These are phyloP conservation scores for Hawksworthiomyces lignivorus DNA, from an alignment of 2,329 filamentous ascomycete species.

Conservation along the genomic window DNA sequence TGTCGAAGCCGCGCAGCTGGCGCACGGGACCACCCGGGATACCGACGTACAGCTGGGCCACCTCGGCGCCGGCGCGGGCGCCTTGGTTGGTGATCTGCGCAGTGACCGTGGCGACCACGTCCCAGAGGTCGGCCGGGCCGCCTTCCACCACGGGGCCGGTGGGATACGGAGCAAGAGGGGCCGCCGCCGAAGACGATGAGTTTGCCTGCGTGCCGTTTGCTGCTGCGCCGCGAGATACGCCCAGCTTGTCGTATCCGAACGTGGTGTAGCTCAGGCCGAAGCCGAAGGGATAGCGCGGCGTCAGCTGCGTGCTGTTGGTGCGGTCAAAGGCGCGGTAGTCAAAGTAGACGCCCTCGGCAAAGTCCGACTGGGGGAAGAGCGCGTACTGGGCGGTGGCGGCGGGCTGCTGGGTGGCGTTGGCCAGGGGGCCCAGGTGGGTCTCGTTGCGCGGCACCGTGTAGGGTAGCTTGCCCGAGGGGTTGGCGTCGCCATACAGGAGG, in stretches of 20 bases:
- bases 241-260: slow-evolving; percentile 59
- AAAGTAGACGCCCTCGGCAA: slow-evolving; percentile 67
- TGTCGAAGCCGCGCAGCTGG: slow-evolving; percentile 59
- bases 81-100: slow-evolving; percentile 35
- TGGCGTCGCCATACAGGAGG: slow-evolving; percentile 36
- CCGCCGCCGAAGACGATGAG: neutral
- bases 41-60: slow-evolving; percentile 20
- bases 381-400: slow-evolving; percentile 6
- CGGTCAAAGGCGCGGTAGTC: slow-evolving; percentile 67
- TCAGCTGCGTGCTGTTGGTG: slow-evolving; percentile 51
- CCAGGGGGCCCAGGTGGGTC: slow-evolving; percentile 30
- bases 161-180: neutral
- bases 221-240: slow-evolving; percentile 25
- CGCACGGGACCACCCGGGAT: slow-evolving; percentile 19
- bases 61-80: slow-evolving; percentile 16
- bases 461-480: slow-evolving; percentile 35
- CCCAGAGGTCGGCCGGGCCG: slow-evolving; percentile 28
- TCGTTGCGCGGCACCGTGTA: slow-evolving; percentile 36
- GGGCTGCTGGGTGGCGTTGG: slow-evolving; percentile 1
- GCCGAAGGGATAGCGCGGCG: slow-evolving; percentile 69
- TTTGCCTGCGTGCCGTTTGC: slow-evolving; percentile 30
- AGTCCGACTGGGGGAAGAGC: slow-evolving; percentile 54
- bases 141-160: slow-evolving; percentile 11
- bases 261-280: slow-evolving; percentile 70
- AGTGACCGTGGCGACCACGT: slow-evolving; percentile 30